These are phyloP conservation scores for Nadsonia fulvescens DNA, from an alignment of 805 yeast genomes.

Conservation along the genomic window DNA sequence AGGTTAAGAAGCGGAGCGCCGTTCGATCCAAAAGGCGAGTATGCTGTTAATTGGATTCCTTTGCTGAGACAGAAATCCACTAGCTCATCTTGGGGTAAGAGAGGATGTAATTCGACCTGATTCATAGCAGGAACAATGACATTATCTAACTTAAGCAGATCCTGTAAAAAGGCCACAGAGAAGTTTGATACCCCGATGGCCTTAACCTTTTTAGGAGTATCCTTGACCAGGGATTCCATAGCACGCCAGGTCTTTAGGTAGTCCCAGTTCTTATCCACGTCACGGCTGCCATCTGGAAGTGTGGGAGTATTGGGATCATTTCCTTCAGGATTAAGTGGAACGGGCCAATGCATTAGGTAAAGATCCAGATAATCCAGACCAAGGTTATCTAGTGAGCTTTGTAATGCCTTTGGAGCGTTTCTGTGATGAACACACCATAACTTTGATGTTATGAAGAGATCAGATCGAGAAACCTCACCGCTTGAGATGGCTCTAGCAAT, in stretches of 20 bases:
- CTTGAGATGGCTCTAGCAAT: slow-evolving; percentile 22
- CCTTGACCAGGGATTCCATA: slow-evolving; percentile 38
- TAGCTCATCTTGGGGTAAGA: slow-evolving; percentile 45
- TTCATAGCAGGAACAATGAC: slow-evolving; percentile 46
- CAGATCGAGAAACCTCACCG: slow-evolving; percentile 26
- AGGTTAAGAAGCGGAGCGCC: slow-evolving; percentile 48
- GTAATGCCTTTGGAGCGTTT: slow-evolving; percentile 29
- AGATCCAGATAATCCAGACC: slow-evolving; percentile 46
- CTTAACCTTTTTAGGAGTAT: slow-evolving; percentile 29
- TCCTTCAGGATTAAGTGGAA: slow-evolving; percentile 16
- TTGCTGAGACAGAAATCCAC: slow-evolving; percentile 32
- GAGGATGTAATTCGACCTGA: slow-evolving; percentile 67
- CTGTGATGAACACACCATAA: slow-evolving; percentile 27
- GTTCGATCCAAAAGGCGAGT: slow-evolving; percentile 48
- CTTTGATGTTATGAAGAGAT: slow-evolving; percentile 47
- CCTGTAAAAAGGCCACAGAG: slow-evolving; percentile 32
- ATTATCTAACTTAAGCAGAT: slow-evolving; percentile 27
- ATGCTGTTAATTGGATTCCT: slow-evolving; percentile 48
- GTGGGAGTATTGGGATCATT: slow-evolving; percentile 17
- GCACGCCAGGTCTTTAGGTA: slow-evolving; percentile 40
- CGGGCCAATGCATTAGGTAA: slow-evolving; percentile 54
- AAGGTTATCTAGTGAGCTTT: slow-evolving; percentile 31
- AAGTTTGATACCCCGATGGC: slow-evolving; percentile 70
- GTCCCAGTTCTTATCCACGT: slow-evolving; percentile 14
- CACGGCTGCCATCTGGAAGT: slow-evolving; percentile 23